These are phyloP conservation scores for Uronychia setigera DNA, from an alignment of 73 alveolate species.

Conservation along the genomic window DNA sequence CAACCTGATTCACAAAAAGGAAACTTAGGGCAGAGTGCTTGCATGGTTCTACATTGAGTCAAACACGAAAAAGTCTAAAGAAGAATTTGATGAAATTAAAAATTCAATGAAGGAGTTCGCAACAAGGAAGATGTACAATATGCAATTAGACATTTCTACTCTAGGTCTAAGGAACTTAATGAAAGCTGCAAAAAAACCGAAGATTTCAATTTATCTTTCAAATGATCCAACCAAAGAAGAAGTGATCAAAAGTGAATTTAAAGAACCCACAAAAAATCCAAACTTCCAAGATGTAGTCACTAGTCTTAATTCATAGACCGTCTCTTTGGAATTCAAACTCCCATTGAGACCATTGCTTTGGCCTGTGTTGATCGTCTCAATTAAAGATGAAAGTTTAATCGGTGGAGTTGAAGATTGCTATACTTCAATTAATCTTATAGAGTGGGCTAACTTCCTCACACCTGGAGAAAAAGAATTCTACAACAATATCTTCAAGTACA, in stretches of 20 bases:
- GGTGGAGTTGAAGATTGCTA: conserved; percentile 61
- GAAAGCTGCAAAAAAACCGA: no score
- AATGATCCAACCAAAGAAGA: no score
- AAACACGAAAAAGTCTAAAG: conserved; percentile 34
- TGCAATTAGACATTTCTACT: no score
- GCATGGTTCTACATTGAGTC: conserved; percentile 51
- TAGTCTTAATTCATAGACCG: no score
- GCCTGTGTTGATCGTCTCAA: conserved; percentile 52
- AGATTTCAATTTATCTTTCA: no score
- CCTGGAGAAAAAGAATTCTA: conserved; percentile 21
- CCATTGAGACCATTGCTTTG: conserved; percentile 58
- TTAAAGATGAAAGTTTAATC: conserved; percentile 60
- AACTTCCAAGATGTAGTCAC: no score
- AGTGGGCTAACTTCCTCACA: conserved; percentile 46
- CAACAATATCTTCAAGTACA: not conserved
- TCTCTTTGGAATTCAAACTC: no score
- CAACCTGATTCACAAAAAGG: conserved; percentile 41
- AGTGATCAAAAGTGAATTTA: no score
- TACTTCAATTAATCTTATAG: conserved; percentile 40
- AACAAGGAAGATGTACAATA: no score
- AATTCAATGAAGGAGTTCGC: conserved; percentile 13
- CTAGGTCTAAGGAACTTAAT: no score
- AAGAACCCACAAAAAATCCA: no score
- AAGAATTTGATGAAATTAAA: conserved; percentile 6
- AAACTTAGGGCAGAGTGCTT: conserved; percentile 36